Conservation (phyloP, 108 stramenopile species). For the Schizochytrium sp. region DNA sequence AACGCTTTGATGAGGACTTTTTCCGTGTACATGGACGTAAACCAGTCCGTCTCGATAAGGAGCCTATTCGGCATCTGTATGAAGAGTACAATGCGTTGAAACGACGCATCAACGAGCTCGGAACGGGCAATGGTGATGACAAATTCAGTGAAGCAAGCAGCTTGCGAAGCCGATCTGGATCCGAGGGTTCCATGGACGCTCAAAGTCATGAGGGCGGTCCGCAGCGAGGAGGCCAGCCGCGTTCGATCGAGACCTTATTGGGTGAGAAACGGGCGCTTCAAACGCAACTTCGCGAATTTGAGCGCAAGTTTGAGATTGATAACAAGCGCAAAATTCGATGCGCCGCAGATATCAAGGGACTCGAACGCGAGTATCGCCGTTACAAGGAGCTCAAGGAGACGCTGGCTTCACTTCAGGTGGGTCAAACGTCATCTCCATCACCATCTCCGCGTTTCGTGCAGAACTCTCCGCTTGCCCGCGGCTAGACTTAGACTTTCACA, state of each 20-base stretch:
- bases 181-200: neutral
- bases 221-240: neutral
- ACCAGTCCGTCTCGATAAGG: slow-evolving; percentile 89
- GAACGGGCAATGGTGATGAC: too few species aligned
- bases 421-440: neutral
- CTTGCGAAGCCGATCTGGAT: neutral
- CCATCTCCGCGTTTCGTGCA: neutral
- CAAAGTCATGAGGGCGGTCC: neutral
- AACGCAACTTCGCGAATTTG: neutral
- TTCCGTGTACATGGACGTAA: slow-evolving; percentile 66
- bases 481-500: neutral
- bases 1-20: slow-evolving; percentile 80
- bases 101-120: neutral
- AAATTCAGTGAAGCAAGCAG: neutral
- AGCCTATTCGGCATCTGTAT: slow-evolving; percentile 90
- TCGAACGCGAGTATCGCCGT: slow-evolving; percentile 37
- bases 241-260: neutral
- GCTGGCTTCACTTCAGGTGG: neutral
- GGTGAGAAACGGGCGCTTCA: neutral
- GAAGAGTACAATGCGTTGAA: slow-evolving; percentile 85
- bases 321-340: slow-evolving; percentile 27
- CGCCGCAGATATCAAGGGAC: slow-evolving; percentile 37
- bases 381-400: slow-evolving; percentile 45
- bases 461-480: neutral
- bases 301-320: neutral